Conservation (phyloP, 306 rosid genomes). For the Lupinus albus region DNA sequence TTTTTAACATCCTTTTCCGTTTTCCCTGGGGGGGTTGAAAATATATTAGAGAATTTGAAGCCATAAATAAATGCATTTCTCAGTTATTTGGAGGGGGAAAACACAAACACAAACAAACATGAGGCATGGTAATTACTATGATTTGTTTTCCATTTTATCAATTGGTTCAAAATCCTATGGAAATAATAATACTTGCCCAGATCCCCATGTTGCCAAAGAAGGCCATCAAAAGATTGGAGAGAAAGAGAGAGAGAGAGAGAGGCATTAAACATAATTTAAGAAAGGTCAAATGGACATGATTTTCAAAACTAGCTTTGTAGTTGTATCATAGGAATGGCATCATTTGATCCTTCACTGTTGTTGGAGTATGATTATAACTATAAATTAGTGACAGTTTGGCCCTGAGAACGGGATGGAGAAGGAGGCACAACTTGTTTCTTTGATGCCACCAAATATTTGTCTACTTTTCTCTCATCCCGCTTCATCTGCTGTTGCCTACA, state of each 20-base stretch:
- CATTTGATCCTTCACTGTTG: neutral
- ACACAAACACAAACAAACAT: too few species aligned
- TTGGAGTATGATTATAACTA: constrained; percentile 25
- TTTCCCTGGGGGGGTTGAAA: too few species aligned
- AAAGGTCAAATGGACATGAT: neutral
- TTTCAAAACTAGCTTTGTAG: neutral
- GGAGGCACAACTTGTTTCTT: constrained; percentile 45
- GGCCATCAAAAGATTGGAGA: too few species aligned
- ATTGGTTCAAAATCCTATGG: constrained; percentile 15
- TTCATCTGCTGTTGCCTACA: constrained; percentile 81
- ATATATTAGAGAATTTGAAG: too few species aligned
- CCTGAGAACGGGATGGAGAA: constrained; percentile 41
- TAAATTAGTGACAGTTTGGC: constrained; percentile 65
- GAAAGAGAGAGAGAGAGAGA: too few species aligned
- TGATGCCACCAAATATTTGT: constrained; percentile 54
- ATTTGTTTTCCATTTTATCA: neutral
- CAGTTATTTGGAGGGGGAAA: too few species aligned
- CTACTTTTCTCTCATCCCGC: constrained; percentile 65
- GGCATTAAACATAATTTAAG: neutral
- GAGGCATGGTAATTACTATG: too few species aligned
- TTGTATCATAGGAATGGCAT: neutral
- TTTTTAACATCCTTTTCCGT: neutral
- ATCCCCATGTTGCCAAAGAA: neutral
- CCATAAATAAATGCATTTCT: too few species aligned
- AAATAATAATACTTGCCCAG: constrained; percentile 15